Percentiles rank a stretch among this genome's conserved stretches.
These are phyloP conservation scores for Heterobasidion annosum DNA, from an alignment of 1,284 basidiomycete genomes.

Conservation along the genomic window DNA sequence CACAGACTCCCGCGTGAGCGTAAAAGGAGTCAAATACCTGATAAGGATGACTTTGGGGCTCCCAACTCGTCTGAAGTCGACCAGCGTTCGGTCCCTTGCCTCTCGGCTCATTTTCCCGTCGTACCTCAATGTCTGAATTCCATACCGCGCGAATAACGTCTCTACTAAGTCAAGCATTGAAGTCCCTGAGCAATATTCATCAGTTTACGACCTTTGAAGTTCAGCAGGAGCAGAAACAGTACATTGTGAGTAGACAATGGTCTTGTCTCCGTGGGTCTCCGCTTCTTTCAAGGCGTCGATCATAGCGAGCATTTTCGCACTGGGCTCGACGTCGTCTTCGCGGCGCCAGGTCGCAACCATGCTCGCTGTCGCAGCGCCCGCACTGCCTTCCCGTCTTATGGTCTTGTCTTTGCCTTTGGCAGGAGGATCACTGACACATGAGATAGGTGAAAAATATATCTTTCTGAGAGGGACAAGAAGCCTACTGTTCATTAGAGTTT, in stretches of 20 bases:
- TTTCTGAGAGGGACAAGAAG: not conserved
- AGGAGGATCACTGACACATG: not conserved
- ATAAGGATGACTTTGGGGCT: conserved; percentile 57
- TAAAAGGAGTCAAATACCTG: conserved; percentile 27
- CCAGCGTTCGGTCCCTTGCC: conserved; percentile 38
- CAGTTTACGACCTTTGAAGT: not conserved
- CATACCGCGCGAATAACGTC: conserved; percentile 43
- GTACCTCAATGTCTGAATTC: conserved; percentile 50
- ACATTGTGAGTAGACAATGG: conserved; percentile 66
- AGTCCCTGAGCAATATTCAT: conserved; percentile 38
- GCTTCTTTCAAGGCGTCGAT: conserved; percentile 45
- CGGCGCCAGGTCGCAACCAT: conserved; percentile 41
- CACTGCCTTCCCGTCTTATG: conserved; percentile 17
- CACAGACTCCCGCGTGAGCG: not conserved
- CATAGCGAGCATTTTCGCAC: conserved; percentile 60
- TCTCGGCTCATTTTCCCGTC: conserved; percentile 55
- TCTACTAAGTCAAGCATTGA: conserved; percentile 62
- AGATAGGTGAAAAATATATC: not conserved
- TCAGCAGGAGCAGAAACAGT: not conserved
- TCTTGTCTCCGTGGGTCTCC: conserved; percentile 57
- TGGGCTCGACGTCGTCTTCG: conserved; percentile 52
- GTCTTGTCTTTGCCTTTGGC: conserved; percentile 9
- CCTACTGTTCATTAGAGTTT: too few species aligned
- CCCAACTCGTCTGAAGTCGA: conserved; percentile 39
- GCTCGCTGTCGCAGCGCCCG: not conserved